These are phyloP conservation scores for Ogataea corticis DNA, from an alignment of 805 yeast genomes.

Conservation along the genomic window DNA sequence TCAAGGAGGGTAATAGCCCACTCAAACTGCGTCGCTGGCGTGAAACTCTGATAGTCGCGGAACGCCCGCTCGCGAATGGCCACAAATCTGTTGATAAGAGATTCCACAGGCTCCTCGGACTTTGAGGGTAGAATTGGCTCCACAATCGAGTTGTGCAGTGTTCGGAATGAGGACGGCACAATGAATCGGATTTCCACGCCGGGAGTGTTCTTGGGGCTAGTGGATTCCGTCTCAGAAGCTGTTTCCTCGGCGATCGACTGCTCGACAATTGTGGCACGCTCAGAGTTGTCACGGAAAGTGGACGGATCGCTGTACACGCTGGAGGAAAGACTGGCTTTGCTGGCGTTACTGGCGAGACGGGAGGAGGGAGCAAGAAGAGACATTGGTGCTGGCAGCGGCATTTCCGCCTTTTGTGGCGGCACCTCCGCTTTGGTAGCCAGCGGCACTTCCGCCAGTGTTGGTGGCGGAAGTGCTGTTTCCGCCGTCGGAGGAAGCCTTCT, in stretches of 20 bases:
- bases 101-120: slow-evolving; percentile 29
- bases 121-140: slow-evolving; percentile 33
- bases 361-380: too few species aligned
- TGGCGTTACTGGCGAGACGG: slow-evolving; percentile 4
- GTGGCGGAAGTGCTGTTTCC: too few species aligned
- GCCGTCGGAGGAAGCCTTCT: slow-evolving; percentile 24
- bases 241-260: neutral
- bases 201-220: too few species aligned
- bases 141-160: slow-evolving; percentile 27
- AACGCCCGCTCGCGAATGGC: slow-evolving; percentile 34
- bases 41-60: slow-evolving; percentile 39
- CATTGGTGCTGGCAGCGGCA: too few species aligned
- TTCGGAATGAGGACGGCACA: slow-evolving; percentile 21
- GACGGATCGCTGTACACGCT: slow-evolving; percentile 19
- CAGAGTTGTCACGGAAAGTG: slow-evolving; percentile 2
- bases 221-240: slow-evolving; percentile 2
- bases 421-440: too few species aligned
- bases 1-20: slow-evolving; percentile 63
- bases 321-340: slow-evolving; percentile 17
- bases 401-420: too few species aligned
- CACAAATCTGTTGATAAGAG: slow-evolving; percentile 30
- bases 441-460: too few species aligned
- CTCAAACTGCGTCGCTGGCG: slow-evolving; percentile 55
- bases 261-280: neutral
- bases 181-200: slow-evolving; percentile 4